Evolutionary conservation across 1,284 basidiomycete genomes (phyloP).

Genomic region (Testicularia cyperi): DNA sequence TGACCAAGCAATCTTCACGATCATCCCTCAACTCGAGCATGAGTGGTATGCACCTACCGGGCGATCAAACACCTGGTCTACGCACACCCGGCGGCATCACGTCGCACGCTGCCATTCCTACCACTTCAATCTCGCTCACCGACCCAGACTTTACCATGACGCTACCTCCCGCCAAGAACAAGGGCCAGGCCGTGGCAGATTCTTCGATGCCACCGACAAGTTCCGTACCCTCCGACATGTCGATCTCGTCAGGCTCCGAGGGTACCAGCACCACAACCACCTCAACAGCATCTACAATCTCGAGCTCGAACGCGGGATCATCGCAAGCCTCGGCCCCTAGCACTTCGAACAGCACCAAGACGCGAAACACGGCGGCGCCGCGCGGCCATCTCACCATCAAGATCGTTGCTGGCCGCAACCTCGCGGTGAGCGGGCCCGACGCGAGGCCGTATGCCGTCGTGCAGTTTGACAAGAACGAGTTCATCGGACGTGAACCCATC

Average conservation of each 20-base stretch:
- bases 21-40: slow-evolving; percentile 36
- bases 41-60: slow-evolving; percentile 13
- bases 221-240: too few relatives aligned
- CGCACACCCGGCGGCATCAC: slow-evolving; percentile 50
- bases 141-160: slow-evolving; percentile 59
- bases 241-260: too few relatives aligned
- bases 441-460: slow-evolving; percentile 92
- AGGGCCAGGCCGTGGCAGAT: slow-evolving; percentile 3
- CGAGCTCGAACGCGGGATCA: too few relatives aligned
- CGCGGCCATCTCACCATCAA: slow-evolving; percentile 90
- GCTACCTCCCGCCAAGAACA: slow-evolving; percentile 49
- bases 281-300: slow-evolving; percentile 1
- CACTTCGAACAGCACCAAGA: slow-evolving; percentile 10
- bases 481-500: slow-evolving; percentile 87
- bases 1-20: slow-evolving; percentile 24
- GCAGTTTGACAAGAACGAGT: slow-evolving; percentile 98
- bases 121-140: slow-evolving; percentile 44
- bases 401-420: slow-evolving; percentile 85
- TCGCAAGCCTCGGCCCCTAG: slow-evolving; percentile 1
- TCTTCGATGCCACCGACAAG: background rate
- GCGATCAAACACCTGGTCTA: slow-evolving; percentile 44
- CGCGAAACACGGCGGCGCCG: slow-evolving; percentile 54
- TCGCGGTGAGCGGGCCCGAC: slow-evolving; percentile 63
- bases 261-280: too few relatives aligned
- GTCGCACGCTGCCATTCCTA: slow-evolving; percentile 46